Conservation (phyloP, 371 early-diverging fungal genomes). For the Rhizopus arrhizus region DNA sequence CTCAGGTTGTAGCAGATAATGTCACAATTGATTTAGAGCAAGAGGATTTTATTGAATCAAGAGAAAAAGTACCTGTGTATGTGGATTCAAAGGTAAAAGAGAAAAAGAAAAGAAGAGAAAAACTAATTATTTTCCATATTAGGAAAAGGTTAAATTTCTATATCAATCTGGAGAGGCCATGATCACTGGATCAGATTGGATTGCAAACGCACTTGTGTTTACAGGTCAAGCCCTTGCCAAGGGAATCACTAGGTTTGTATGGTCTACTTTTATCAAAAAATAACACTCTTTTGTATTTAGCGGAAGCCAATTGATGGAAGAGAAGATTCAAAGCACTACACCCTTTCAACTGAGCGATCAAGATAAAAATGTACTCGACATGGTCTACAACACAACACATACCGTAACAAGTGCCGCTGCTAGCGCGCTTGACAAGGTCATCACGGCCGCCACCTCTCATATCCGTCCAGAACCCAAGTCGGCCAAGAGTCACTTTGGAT, state of each 20-base stretch:
- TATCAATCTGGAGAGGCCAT: conserved; percentile 40
- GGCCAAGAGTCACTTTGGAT: conserved; percentile 35
- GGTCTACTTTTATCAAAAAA: neutral
- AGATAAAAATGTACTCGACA: conserved; percentile 33
- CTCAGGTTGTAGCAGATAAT: conserved; percentile 40
- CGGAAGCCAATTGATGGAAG: conserved; percentile 23
- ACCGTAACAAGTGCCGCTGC: conserved; percentile 24
- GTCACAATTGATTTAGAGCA: conserved; percentile 27
- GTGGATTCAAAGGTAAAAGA: conserved; percentile 14
- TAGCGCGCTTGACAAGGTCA: conserved; percentile 28
- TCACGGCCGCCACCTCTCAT: conserved; percentile 24
- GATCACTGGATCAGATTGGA: conserved; percentile 42
- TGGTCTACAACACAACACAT: conserved; percentile 33
- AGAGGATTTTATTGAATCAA: conserved; percentile 27
- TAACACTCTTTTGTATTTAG: conserved; percentile 7
- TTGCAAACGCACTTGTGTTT: conserved; percentile 35
- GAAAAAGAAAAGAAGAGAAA: neutral
- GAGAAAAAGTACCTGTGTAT: conserved; percentile 31
- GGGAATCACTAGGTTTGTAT: conserved; percentile 26
- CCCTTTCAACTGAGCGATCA: conserved; percentile 31
- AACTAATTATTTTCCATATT: neutral
- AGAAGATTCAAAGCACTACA: conserved; percentile 23
- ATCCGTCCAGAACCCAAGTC: conserved; percentile 31
- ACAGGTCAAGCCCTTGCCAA: conserved; percentile 37
- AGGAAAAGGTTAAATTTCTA: conserved; percentile 28